phyloP scores from a whole-genome alignment of 2,329 filamentous ascomycete genomes.

The Sporothrix luriei region DNA sequence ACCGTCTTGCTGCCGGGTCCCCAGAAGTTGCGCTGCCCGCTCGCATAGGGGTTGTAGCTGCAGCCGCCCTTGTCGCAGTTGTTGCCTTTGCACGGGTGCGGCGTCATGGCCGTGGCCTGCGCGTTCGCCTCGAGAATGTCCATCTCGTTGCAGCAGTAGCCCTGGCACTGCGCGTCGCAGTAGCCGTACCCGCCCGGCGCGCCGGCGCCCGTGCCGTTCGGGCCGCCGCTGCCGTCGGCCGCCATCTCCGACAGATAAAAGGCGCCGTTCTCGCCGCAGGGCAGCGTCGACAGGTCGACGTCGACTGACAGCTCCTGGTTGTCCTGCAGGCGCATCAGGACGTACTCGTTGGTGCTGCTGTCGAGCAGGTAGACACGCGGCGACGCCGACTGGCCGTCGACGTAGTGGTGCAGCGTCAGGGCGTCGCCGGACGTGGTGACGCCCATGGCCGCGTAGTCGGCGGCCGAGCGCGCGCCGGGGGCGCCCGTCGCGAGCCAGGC shows the following conservation, averaged over 20 bases:
- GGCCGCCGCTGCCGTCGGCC: conserved; percentile 57
- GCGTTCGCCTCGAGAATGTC: conserved; percentile 51
- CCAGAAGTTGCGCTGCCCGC: conserved; percentile 40
- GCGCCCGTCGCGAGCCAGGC: conserved; percentile 46
- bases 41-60: conserved; percentile 43
- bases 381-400: conserved; percentile 36
- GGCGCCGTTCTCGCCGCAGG: conserved; percentile 65
- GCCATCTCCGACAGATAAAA: conserved; percentile 65
- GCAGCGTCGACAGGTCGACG: conserved; percentile 62
- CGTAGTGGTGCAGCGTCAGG: conserved; percentile 40
- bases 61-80: conserved; percentile 45
- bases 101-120: conserved; percentile 45
- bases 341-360: conserved; percentile 54
- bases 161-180: conserved; percentile 48
- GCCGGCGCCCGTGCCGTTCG: conserved; percentile 54
- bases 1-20: conserved; percentile 44
- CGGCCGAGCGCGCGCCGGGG: conserved; percentile 42
- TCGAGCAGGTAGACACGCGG: conserved; percentile 58
- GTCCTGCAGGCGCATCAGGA: conserved; percentile 56
- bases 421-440: conserved; percentile 38
- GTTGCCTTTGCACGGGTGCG: conserved; percentile 46
- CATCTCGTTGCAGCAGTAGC: conserved; percentile 51
- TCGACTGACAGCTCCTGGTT: conserved; percentile 64
- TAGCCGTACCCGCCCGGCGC: conserved; percentile 48
- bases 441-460: conserved; percentile 46